Evolutionary conservation across 768 basidiomycete genomes (phyloP), one percentile per base, ranked within the genome.

Genomic region (Inosperma sp.): DNA sequence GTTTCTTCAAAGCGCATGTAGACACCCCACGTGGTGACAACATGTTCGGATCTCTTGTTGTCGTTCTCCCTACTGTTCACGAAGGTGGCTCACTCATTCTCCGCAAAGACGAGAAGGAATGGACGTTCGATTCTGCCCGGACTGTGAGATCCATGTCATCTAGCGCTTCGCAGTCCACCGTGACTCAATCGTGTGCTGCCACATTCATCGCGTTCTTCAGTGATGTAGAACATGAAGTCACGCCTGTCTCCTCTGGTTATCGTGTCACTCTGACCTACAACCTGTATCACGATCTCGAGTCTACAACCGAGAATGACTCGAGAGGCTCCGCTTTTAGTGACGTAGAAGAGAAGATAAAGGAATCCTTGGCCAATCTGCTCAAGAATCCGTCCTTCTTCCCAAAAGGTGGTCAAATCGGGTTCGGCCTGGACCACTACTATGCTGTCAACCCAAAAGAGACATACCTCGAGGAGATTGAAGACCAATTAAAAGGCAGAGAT

Each of bases 21-120:
- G 78, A n/a, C n/a, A 78, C 76, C 0, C 76, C 75, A 2, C 69
- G 72, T 1, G 55, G 62, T 14, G 62, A 64, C 13, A 56, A 57
- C 19, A 78, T 76, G 71, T 72, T 80, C 33, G 77, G 75, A 1
- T 79, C 78, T 1, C 67, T 81, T 22, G 72, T 78, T 3, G 47
- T 79, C 23, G 62, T 77, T 12, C 62, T 77, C 26, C 78, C 76
- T 2, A 70, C 72, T 1, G 9, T 52, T 0, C 73, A 78, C 55
- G 65, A 74, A 30, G 77, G 76, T 4, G 77, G 77, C 3, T 60
- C 61, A 12, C 67, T 76, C 14, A 41, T 65, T 5, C 61, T 79
- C 2, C 63, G 64, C 3, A 59, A 68, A 22, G 45, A 37, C 7
- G 62, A 52, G 9, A 52, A 58, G 6, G 69, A 70, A 40, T 69